Percentiles rank a stretch among this genome's conserved stretches.
phyloP scores from a whole-genome alignment of 352 stramenopile genomes.

The Pythium scleroteichum region DNA sequence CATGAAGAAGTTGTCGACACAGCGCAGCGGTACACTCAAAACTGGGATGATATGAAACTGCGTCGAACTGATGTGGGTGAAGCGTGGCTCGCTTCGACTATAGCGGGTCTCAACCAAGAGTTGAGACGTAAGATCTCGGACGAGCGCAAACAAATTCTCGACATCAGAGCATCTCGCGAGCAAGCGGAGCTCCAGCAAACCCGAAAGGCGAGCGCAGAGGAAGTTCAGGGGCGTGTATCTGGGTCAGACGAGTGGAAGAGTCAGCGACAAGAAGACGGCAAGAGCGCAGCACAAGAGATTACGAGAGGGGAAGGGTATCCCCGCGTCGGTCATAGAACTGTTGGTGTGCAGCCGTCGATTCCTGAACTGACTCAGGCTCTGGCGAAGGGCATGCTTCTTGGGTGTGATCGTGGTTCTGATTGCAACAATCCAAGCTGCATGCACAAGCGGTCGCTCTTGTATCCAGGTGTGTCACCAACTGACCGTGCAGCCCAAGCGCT shows the following conservation, averaged over 20 bases:
- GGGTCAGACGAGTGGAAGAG: conserved; percentile 81
- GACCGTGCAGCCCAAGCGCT: conserved; percentile 51
- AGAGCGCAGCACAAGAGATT: background rate
- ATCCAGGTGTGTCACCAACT: conserved; percentile 34
- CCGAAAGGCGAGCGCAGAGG: conserved; percentile 36
- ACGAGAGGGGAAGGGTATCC: background rate
- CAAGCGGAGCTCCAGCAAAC: conserved; percentile 43
- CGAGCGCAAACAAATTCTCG: conserved; percentile 41
- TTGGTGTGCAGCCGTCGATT: background rate
- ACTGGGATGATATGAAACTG: conserved; percentile 62
- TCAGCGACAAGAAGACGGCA: conserved; percentile 64
- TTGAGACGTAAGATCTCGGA: conserved; percentile 33
- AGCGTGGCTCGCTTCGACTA: conserved; percentile 53
- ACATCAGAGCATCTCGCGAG: conserved; percentile 38
- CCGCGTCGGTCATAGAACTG: too few relatives aligned
- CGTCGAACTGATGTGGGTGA: conserved; percentile 71
- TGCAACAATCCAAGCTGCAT: conserved; percentile 53
- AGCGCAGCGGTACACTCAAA: conserved; percentile 75
- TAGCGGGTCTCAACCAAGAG: conserved; percentile 51
- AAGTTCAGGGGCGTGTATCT: conserved; percentile 74
- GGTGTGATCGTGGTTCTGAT: conserved; percentile 11
- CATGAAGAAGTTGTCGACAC: conserved; percentile 91
- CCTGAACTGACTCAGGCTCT: conserved; percentile 11
- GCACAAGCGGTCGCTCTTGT: conserved; percentile 3
- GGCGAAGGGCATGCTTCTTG: conserved; percentile 17